Evolutionary conservation across 192 early-diverging fungal species (phyloP).

Genomic region (Glomus cerebriforme): DNA sequence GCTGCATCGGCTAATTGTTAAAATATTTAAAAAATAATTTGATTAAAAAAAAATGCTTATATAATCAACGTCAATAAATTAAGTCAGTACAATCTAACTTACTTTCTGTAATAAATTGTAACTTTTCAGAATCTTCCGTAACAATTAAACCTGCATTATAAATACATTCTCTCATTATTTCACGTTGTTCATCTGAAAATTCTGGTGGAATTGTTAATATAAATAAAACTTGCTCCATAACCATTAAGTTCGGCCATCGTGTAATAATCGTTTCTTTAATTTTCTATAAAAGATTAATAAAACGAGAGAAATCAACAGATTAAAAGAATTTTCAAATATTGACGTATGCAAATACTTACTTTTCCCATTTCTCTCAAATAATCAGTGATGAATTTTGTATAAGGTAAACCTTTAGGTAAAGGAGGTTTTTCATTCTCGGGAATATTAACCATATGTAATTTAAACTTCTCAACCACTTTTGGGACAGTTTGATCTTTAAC

Average conservation of each 20-base stretch:
- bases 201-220: conserved; percentile 53
- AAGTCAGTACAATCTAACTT: not conserved
- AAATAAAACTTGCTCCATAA: conserved; percentile 1
- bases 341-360: not conserved
- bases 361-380: not conserved
- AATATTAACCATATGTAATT: conserved; percentile 12
- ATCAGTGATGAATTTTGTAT: conserved; percentile 9
- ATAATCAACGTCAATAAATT: no score
- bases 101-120: not conserved
- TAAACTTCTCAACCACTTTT: not conserved
- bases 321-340: no score
- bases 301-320: not conserved
- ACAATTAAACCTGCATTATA: conserved; percentile 47
- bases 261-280: conserved; percentile 1
- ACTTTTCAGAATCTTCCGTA: not conserved
- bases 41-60: not conserved
- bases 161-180: conserved; percentile 54
- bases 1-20: not conserved
- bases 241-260: conserved; percentile 9
- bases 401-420: not conserved
- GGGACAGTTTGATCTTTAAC: not conserved
- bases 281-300: not conserved
- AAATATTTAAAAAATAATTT: not conserved
- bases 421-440: not conserved
- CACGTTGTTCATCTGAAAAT: conserved; percentile 54